phyloP scores from a whole-genome alignment of 345 rosid species.

The Microthlaspi erraticum region DNA sequence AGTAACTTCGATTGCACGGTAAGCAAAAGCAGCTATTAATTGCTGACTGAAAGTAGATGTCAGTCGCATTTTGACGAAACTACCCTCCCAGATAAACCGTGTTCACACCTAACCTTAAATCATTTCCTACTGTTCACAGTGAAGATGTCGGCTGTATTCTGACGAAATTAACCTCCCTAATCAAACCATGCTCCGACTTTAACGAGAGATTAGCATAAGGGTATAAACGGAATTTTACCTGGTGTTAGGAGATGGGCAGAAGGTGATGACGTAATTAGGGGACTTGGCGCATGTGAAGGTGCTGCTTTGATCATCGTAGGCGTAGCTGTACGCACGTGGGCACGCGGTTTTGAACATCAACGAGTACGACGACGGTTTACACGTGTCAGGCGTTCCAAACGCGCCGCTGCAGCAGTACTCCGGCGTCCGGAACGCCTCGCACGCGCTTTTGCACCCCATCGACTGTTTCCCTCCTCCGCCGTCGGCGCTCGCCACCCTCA shows the following conservation, averaged over 20 bases:
- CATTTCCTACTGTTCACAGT: not conserved
- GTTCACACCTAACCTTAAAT: not conserved
- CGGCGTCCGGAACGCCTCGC: slow-evolving; percentile 78
- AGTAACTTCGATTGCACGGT: slow-evolving; percentile 27
- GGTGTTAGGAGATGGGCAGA: slow-evolving; percentile 81
- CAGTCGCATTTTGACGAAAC: not conserved
- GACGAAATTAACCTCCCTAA: not conserved
- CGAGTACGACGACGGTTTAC: slow-evolving; percentile 85
- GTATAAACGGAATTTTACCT: slow-evolving; percentile 53
- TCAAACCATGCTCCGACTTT: too few relatives aligned
- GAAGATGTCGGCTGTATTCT: not conserved
- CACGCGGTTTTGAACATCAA: slow-evolving; percentile 76
- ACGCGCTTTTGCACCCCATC: slow-evolving; percentile 91
- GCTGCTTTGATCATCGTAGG: slow-evolving; percentile 89
- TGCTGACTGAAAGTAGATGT: slow-evolving; percentile 15
- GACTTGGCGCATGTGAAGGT: slow-evolving; percentile 91
- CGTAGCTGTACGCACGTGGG: slow-evolving; percentile 95
- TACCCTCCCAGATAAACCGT: not conserved
- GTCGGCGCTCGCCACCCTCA: slow-evolving; percentile 57
- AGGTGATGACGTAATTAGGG: slow-evolving; percentile 73
- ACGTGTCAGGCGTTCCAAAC: slow-evolving; percentile 65
- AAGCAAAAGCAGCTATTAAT: slow-evolving; percentile 23
- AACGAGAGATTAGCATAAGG: not conserved
- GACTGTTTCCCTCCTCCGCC: slow-evolving; percentile 47
- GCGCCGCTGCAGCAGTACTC: slow-evolving; percentile 91